A percentile compares a stretch with the other conserved stretches of the same genome.
Conservation (phyloP, 306 rosid genomes). For the Medicago ruthenica region DNA sequence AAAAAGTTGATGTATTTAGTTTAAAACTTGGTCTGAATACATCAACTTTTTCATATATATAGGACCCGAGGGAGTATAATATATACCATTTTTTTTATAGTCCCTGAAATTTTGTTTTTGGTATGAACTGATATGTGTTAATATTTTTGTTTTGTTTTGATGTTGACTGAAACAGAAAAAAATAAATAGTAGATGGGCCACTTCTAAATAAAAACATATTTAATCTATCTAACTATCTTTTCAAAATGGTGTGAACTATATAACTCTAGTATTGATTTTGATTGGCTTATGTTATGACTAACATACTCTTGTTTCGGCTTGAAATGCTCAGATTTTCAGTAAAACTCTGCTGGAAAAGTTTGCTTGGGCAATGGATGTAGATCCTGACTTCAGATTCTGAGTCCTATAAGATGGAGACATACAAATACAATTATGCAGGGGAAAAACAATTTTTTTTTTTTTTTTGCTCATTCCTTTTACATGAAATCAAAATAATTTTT, state of each 20-base stretch:
- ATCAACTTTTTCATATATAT: too few species aligned
- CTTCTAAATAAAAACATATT: neutral
- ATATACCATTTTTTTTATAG: neutral
- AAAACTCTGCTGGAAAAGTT: conserved; percentile 90
- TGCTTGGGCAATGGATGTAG: conserved; percentile 96
- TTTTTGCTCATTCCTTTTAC: conserved; percentile 47
- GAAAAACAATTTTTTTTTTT: conserved; percentile 4
- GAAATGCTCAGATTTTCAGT: conserved; percentile 78
- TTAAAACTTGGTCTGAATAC: too few species aligned
- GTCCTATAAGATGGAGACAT: conserved; percentile 38
- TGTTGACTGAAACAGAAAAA: neutral
- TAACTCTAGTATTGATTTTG: conserved; percentile 18
- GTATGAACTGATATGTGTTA: neutral
- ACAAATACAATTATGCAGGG: conserved; percentile 30
- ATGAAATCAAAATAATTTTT: conserved; percentile 38
- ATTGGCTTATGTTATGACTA: neutral
- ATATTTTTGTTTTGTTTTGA: neutral
- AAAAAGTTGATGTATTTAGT: too few species aligned
- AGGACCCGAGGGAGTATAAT: too few species aligned
- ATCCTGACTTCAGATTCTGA: conserved; percentile 97
- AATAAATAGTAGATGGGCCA: neutral
- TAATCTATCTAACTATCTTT: neutral
- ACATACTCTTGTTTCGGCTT: conserved; percentile 14
- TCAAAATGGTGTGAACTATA: neutral
- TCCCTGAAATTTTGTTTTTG: neutral